Evolutionary conservation across 805 yeast genomes (phyloP), one percentile per base, ranked within the genome.

Genomic region (Kodamaea kaohsiungensis): DNA sequence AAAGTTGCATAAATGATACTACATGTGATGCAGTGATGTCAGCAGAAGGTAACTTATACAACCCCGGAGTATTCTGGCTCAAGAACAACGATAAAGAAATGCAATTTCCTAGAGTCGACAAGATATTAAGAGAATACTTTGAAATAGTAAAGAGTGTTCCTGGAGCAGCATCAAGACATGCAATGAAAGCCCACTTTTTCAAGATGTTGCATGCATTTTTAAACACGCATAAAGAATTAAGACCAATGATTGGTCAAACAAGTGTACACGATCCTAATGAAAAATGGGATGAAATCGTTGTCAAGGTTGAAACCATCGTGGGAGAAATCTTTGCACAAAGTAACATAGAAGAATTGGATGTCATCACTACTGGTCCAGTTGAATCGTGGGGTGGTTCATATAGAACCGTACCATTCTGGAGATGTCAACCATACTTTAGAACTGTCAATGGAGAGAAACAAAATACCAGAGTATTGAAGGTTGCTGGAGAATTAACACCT

Each of bases 351-450:
- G 80, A 78, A 49, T 56, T 78, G 16, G 97, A 91, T 63, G 69
- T 64, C 3, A 78, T 88, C 0, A 72, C 70, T 0, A 74, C 70
- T 7, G 91, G 91, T 0, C 82, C 80, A 6, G 45, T 64, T 1
- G 84, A 84, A 60, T 65, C 71, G 19, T 88, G 96, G 92, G 96
- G 96, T 48, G 96, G 96, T 0, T 62, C 78, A 12, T 93, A 95
- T 68, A 84, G 85, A 67, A 81, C 79, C 3, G 83, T 93, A 13
- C 98, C 99, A 1, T 91, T 88, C 68, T 93, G 98, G 98, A 81
- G 98, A 63, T 86, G 96, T 59, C 99, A 93, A 71, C 99, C 99
- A 1, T 88, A 89, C 67, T 93, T 93, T 77, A 80, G 99, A 62
- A 85, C 87, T 2, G 97, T 93, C 1, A 82, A 90, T 66, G 98